These are phyloP conservation scores for Ceratocystis albifundus DNA, from an alignment of 2,329 filamentous ascomycete genomes.

Conservation along the genomic window DNA sequence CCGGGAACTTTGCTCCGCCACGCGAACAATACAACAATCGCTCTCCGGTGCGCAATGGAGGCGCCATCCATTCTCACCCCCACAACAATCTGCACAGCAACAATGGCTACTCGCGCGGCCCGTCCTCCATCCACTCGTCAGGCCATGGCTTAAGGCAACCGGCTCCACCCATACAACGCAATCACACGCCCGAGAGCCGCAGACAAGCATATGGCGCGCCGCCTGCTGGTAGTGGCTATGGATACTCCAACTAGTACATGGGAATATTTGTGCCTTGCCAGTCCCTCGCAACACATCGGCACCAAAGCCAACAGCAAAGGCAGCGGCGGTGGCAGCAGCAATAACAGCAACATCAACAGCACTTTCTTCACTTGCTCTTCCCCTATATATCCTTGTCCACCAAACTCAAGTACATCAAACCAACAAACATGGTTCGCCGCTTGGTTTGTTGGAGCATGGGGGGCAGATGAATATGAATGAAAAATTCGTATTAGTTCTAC, in stretches of 20 bases:
- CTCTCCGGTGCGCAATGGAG: slow-evolving; percentile 42
- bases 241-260: slow-evolving; percentile 23
- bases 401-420: not conserved
- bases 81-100: too few species aligned
- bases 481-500: slow-evolving; percentile 1
- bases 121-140: slow-evolving; percentile 14
- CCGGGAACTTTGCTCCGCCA: slow-evolving; percentile 43
- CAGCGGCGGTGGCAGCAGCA: too few species aligned
- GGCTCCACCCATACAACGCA: slow-evolving; percentile 45
- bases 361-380: slow-evolving; percentile 12
- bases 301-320: too few species aligned
- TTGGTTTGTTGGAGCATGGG: not conserved
- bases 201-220: slow-evolving; percentile 37
- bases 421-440: not conserved
- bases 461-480: not conserved
- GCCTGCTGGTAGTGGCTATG: slow-evolving; percentile 21
- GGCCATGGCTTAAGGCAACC: slow-evolving; percentile 21
- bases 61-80: slow-evolving; percentile 26
- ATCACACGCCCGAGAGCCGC: slow-evolving; percentile 43
- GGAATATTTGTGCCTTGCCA: slow-evolving; percentile 10
- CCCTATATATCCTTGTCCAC: slow-evolving; percentile 2
- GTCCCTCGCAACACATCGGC: too few species aligned
- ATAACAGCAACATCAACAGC: too few species aligned
- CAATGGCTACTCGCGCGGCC: slow-evolving; percentile 6
- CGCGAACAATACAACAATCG: slow-evolving; percentile 33